Evolutionary conservation across 495 filamentous ascomycete genomes (phyloP).

Genomic region (Talaromyces thailandensis): DNA sequence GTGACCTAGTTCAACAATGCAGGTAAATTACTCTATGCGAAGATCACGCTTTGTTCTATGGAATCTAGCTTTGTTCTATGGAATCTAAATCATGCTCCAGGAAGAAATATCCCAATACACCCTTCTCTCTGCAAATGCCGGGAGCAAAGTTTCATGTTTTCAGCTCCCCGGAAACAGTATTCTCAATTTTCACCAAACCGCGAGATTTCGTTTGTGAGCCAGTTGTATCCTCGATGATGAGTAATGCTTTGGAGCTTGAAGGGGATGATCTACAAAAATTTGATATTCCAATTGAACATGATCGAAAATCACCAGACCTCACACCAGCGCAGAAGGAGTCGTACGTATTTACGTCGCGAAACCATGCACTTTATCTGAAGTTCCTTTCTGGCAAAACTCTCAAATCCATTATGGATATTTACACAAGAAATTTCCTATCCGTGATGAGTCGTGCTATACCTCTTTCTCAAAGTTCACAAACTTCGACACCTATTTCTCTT

Average conservation of each 20-base stretch:
- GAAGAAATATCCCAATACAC: constrained; percentile 3
- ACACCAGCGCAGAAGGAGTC: background rate
- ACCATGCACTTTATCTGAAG: constrained; percentile 7
- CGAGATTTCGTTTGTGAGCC: constrained; percentile 6
- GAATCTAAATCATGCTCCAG: background rate
- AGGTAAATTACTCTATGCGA: background rate
- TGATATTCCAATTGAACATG: background rate
- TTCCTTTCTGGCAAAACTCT: background rate
- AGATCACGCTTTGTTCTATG: background rate
- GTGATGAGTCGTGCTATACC: background rate
- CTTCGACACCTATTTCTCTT: background rate
- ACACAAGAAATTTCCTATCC: background rate
- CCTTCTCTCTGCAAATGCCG: constrained; percentile 5
- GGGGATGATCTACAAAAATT: constrained; percentile 2
- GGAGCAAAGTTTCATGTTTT: constrained; percentile 8
- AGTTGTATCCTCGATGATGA: constrained; percentile 7
- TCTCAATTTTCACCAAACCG: constrained; percentile 2
- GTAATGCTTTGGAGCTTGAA: constrained; percentile 2
- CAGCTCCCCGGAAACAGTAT: constrained; percentile 3
- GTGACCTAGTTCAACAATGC: background rate
- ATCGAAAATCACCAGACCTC: background rate
- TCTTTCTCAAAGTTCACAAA: background rate
- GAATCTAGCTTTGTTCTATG: background rate
- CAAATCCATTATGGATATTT: constrained; percentile 1
- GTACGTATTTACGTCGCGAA: background rate